Evolutionary conservation across 768 basidiomycete genomes (phyloP), one percentile per base, ranked within the genome.

Genomic region (Lentinula edodes): DNA sequence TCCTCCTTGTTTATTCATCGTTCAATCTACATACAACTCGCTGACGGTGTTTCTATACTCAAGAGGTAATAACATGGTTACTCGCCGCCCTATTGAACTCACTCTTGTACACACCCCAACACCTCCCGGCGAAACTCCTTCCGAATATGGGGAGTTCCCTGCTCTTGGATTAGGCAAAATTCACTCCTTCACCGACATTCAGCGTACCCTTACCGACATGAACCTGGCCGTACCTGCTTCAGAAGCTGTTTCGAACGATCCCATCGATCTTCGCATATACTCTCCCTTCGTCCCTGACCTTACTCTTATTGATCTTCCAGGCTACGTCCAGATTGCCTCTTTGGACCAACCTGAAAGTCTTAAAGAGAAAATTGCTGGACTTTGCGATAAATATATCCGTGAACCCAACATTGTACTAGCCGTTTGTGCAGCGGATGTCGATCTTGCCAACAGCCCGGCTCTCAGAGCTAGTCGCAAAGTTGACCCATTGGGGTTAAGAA

Each of bases 371-470:
- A 96, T 99, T 63, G 79, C 90, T 0, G 68, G 71, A 8, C 78
- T 99, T 0, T 98, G 97, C 74, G 97, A 98, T 61, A 92, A 88
- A 71, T 99, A 99, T 73, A 99, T 99, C 68, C 87, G 92, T n/a
- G 94, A 98, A 71, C 96, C 97, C n/a, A 99, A 99, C 73, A 94
- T 99, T 73, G 90, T 98, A 67, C 84, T 99, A n/a, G 96, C 97
- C 5, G 93, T 99, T 16, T 99, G 97, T 71, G 92, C 97, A 7
- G 97, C 97, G 7, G 95, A 99, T 71, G 97, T 99, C 60, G 97
- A 99, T 76, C 82, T 99, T 12, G 97, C 97, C 63, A 99, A 99
- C 73, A 97, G 95, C 0, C 95, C 97, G 6, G 97, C 97, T 0
- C 78, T 99, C 54, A 82, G 94, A 54, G 95, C 97, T 0, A 95